phyloP scores from a whole-genome alignment of 2,329 filamentous ascomycete species.

The Cercospora brassicicola region DNA sequence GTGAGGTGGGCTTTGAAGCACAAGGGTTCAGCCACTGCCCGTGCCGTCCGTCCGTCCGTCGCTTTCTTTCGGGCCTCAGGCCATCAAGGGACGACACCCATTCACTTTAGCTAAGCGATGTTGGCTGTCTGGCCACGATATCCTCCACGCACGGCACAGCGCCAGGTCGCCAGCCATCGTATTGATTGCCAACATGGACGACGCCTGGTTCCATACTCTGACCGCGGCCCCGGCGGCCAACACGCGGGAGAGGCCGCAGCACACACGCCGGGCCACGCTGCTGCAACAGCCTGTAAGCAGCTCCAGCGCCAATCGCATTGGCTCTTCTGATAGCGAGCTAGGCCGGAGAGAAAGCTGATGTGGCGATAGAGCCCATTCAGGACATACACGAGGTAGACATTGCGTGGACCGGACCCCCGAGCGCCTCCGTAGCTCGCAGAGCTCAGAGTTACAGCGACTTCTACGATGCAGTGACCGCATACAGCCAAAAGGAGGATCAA shows the following conservation, averaged over 20 bases:
- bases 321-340: constrained; percentile 49
- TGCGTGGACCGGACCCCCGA: constrained; percentile 57
- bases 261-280: constrained; percentile 68
- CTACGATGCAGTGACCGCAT: constrained; percentile 62
- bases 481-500: constrained; percentile 55
- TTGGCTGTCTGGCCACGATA: background rate
- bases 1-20: background rate
- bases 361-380: constrained; percentile 59
- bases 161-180: background rate
- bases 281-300: constrained; percentile 56
- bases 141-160: background rate
- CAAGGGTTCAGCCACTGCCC: background rate
- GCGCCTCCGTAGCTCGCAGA: constrained; percentile 64
- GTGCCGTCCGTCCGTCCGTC: background rate
- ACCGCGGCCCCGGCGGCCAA: constrained; percentile 53
- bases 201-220: constrained; percentile 76
- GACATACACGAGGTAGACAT: constrained; percentile 56
- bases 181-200: constrained; percentile 52
- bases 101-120: background rate
- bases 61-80: background rate
- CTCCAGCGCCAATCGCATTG: constrained; percentile 30
- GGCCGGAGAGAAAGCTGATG: constrained; percentile 57
- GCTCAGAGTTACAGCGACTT: constrained; percentile 79
- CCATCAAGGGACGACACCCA: background rate
- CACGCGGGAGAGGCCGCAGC: constrained; percentile 52